Evolutionary conservation across 495 filamentous ascomycete genomes (phyloP).

Genomic region (Lentithecium fluviatile): DNA sequence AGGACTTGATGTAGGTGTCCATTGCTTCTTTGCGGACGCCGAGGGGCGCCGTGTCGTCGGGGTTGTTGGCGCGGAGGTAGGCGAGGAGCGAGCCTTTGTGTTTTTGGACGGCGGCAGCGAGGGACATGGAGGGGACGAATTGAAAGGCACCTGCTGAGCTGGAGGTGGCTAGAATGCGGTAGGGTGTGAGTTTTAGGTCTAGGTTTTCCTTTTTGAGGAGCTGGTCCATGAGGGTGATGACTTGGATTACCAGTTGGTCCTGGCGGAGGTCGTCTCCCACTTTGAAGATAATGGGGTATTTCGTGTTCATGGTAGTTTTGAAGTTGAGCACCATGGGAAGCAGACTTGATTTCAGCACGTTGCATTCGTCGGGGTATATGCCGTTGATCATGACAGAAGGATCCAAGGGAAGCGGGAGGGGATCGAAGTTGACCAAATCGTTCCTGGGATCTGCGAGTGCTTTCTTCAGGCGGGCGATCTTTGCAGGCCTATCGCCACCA

Average conservation of each 20-base stretch:
- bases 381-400: conserved; percentile 76
- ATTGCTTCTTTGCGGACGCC: conserved; percentile 89
- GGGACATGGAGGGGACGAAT: conserved; percentile 81
- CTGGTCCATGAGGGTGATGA: conserved; percentile 97
- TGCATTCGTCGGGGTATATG: conserved; percentile 77
- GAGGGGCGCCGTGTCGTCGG: conserved; percentile 75
- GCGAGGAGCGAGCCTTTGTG: conserved; percentile 77
- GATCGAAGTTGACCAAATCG: conserved; percentile 76
- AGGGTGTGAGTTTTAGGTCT: conserved; percentile 91
- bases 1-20: conserved; percentile 94
- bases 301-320: conserved; percentile 69
- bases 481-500: conserved; percentile 70
- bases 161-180: conserved; percentile 91
- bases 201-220: conserved; percentile 95
- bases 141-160: conserved; percentile 87
- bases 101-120: conserved; percentile 76
- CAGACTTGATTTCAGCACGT: conserved; percentile 92
- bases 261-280: conserved; percentile 95
- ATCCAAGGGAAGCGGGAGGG: conserved; percentile 85
- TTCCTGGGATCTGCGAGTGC: conserved; percentile 86
- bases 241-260: conserved; percentile 97
- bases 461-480: conserved; percentile 78
- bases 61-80: conserved; percentile 87
- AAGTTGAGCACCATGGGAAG: conserved; percentile 90
- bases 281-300: conserved; percentile 94